These are phyloP conservation scores for Phytophthora pseudosyringae DNA, from an alignment of 352 stramenopile genomes.

Conservation along the genomic window DNA sequence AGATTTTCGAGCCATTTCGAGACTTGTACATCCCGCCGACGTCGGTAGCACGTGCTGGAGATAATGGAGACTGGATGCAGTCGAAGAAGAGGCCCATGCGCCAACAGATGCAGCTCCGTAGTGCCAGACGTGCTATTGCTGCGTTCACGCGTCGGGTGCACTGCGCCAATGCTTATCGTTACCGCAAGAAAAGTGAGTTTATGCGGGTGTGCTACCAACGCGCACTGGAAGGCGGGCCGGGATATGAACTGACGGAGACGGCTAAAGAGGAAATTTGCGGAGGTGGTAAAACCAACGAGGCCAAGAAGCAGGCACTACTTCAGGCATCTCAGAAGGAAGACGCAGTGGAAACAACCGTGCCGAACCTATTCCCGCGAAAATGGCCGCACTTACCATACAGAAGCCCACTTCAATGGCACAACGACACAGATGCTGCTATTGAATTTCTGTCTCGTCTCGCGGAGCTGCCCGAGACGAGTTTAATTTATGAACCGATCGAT, in stretches of 20 bases:
- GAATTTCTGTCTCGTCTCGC: conserved; percentile 58
- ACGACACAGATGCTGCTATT: conserved; percentile 43
- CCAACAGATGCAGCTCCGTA: conserved; percentile 28
- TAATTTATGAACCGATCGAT: conserved; percentile 77
- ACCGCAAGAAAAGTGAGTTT: conserved; percentile 71
- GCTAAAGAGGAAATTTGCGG: conserved; percentile 15
- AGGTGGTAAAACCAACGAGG: neutral
- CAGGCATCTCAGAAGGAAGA: conserved; percentile 40
- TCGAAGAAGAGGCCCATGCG: conserved; percentile 8
- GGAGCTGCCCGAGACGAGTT: conserved; percentile 56
- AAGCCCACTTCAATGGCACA: conserved; percentile 56
- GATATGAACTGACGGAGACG: conserved; percentile 29
- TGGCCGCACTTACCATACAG: conserved; percentile 75
- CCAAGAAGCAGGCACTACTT: conserved; percentile 29
- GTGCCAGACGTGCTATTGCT: conserved; percentile 40
- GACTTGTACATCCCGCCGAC: conserved; percentile 51
- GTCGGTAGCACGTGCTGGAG: neutral
- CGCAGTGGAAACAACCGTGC: conserved; percentile 50
- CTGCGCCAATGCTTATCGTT: conserved; percentile 55
- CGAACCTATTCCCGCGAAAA: conserved; percentile 57
- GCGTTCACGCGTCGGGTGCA: conserved; percentile 46
- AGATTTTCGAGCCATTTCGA: conserved; percentile 62
- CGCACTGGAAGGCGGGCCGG: conserved; percentile 49
- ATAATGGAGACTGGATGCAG: neutral
- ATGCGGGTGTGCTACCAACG: conserved; percentile 65